Conservation (phyloP, 345 rosid genomes). For the Jatropha curcas region DNA sequence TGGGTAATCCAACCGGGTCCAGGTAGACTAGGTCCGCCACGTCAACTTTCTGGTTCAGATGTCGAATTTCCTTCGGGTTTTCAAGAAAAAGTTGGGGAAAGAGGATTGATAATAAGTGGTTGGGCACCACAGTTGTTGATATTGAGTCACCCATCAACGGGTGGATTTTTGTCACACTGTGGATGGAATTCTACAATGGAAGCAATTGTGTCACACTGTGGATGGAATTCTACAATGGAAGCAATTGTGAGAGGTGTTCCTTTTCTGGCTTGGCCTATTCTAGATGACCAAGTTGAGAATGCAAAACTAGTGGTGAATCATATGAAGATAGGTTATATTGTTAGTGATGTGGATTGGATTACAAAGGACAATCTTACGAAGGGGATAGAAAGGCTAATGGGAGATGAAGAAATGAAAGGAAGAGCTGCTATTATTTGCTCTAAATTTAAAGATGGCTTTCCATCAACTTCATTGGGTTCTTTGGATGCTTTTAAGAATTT, state of each 20-base stretch:
- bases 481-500: too few relatives aligned
- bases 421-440: too few relatives aligned
- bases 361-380: conserved; percentile 18
- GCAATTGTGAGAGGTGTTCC: conserved; percentile 49
- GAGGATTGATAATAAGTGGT: conserved; percentile 42
- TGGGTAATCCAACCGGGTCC: conserved; percentile 28
- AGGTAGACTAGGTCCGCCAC: conserved; percentile 2
- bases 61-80: conserved; percentile 26
- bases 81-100: conserved; percentile 24
- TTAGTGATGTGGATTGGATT: conserved; percentile 19
- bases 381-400: conserved; percentile 30
- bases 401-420: conserved; percentile 26
- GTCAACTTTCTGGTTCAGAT: too few relatives aligned
- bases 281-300: conserved; percentile 51
- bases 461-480: too few relatives aligned
- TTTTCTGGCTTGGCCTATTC: conserved; percentile 50
- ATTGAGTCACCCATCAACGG: conserved; percentile 46
- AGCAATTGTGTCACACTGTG: too few relatives aligned
- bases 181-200: conserved; percentile 63
- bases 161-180: conserved; percentile 52
- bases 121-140: conserved; percentile 58
- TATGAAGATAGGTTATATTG: conserved; percentile 36
- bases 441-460: too few relatives aligned
- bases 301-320: conserved; percentile 43
- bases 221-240: conserved; percentile 60